These are phyloP conservation scores for Sparassis latifolia DNA, from an alignment of 1,284 basidiomycete genomes.

Conservation along the genomic window DNA sequence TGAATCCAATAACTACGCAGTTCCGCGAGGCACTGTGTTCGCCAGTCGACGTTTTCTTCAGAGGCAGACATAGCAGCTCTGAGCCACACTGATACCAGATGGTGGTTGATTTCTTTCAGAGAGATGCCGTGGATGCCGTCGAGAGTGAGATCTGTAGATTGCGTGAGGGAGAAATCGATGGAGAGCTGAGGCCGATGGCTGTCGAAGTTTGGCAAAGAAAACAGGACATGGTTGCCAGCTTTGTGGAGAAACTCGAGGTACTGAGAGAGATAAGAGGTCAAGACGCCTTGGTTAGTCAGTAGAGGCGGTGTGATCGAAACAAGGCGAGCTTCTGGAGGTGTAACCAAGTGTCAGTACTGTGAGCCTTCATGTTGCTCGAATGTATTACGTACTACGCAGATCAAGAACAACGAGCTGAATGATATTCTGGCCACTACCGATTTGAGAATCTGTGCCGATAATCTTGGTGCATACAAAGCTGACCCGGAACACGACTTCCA, in stretches of 20 bases:
- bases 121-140: slow-evolving; percentile 21
- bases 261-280: slow-evolving; percentile 13
- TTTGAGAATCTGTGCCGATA: slow-evolving; percentile 7
- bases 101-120: slow-evolving; percentile 25
- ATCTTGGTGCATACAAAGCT: slow-evolving; percentile 1
- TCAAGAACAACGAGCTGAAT: slow-evolving; percentile 6
- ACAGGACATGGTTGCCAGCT: slow-evolving; percentile 25
- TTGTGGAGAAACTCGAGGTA: slow-evolving; percentile 20
- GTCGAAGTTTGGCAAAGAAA: slow-evolving; percentile 26
- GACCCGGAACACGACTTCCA: slow-evolving; percentile 8
- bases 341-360: not conserved
- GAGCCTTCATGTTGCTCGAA: not conserved
- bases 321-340: slow-evolving; percentile 7
- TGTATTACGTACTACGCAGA: slow-evolving; percentile 2
- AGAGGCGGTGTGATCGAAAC: slow-evolving; percentile 7
- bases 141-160: slow-evolving; percentile 6
- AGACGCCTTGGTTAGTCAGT: slow-evolving; percentile 10
- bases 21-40: slow-evolving; percentile 21
- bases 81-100: slow-evolving; percentile 25
- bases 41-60: slow-evolving; percentile 8
- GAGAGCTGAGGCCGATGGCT: slow-evolving; percentile 13
- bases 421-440: slow-evolving; percentile 8
- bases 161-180: slow-evolving; percentile 22
- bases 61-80: slow-evolving; percentile 23
- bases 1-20: slow-evolving; percentile 16